A percentile compares a stretch with the other conserved stretches of the same genome.
Evolutionary conservation across 208 protist genomes (phyloP).

Genomic region (Trypanosoma mega): DNA sequence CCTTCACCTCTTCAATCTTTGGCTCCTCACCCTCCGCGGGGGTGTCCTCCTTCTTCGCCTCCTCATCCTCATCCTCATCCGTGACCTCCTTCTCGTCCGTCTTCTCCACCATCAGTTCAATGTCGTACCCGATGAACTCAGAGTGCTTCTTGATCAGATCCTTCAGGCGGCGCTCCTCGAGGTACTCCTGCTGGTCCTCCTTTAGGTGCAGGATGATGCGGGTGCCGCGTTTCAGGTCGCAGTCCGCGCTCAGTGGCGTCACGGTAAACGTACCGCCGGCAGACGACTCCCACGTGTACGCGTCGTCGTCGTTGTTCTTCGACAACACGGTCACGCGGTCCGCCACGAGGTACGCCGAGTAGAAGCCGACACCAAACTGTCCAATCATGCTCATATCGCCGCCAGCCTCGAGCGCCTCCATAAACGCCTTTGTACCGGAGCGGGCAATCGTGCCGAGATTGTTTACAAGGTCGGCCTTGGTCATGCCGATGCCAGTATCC

Average conservation of each 20-base stretch:
- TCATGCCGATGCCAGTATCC: slow-evolving; percentile 99
- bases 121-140: slow-evolving; percentile 99
- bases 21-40: slow-evolving; percentile 73
- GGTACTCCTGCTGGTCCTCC: slow-evolving; percentile 96
- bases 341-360: slow-evolving; percentile 99
- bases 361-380: slow-evolving; percentile 99
- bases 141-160: slow-evolving; percentile 99
- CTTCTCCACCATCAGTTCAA: slow-evolving; percentile 94
- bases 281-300: slow-evolving; percentile 97
- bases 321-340: slow-evolving; percentile 96
- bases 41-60: slow-evolving; percentile 67
- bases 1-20: slow-evolving; percentile 87
- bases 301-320: slow-evolving; percentile 98
- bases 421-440: slow-evolving; percentile 98
- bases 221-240: slow-evolving; percentile 95
- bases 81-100: slow-evolving; percentile 94
- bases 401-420: slow-evolving; percentile 97
- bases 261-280: slow-evolving; percentile 98
- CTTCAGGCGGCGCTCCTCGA: slow-evolving; percentile 95
- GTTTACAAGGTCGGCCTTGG: slow-evolving; percentile 98
- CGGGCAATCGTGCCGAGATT: slow-evolving; percentile 99
- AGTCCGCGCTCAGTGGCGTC: slow-evolving; percentile 60
- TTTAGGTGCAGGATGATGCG: slow-evolving; percentile 97
- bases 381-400: slow-evolving; percentile 99
- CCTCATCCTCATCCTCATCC: slow-evolving; percentile 91